Base-by-base conservation (phyloP, 495 filamentous ascomycete species). In the Cladorrhinum samala region DNA sequence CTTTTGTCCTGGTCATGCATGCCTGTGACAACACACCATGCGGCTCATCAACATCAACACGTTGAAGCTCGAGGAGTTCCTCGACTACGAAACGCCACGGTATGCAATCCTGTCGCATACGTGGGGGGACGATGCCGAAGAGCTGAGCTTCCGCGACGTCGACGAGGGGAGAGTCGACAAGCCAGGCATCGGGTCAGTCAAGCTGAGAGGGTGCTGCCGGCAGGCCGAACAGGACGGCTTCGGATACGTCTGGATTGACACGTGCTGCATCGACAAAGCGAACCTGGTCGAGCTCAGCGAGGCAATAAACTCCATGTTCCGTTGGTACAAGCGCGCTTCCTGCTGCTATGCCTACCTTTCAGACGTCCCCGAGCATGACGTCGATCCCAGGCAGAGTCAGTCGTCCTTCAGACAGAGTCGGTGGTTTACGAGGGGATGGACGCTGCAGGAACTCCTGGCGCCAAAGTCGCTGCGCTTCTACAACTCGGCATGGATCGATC, bases 281-380 rank as follows among this genome's bases (percentile, higher is more conserved):
- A 71, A 62, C 50, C 71, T 67, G 24, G 66, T 64, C 3, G 70
- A 76, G 50, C 59, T 73, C 3, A 56, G 53, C 20, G 70, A 74
- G 49, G 65, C 66, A 18, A 73, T 78, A 23, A 78, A 76, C 46
- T 74, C 70, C 4, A 78, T 78, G 74, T 79, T 66, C 49, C 47
- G 44, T 3, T 76, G 64, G 68, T 73, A 73, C 17, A 14, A 60
- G 20, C 21, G 58, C 0, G 57, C 71, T 2, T 18, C 9, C 0
- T 44, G 62, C 1, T 73, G 72, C 52, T 70, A 64, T 16, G 69
- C 59, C 6, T 70, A 59, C 49, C 57, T 68, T 1, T 23, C 30
- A 3, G 41, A 52, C 24, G 19, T 46, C 1, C 11, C 24, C 27
- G 27, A 33, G 6, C 5, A 33, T 33, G 27, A 33, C 11, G 11